Base-by-base conservation (phyloP, 2,329 filamentous ascomycete genomes). In the Cylindrodendrum hubeiense region DNA sequence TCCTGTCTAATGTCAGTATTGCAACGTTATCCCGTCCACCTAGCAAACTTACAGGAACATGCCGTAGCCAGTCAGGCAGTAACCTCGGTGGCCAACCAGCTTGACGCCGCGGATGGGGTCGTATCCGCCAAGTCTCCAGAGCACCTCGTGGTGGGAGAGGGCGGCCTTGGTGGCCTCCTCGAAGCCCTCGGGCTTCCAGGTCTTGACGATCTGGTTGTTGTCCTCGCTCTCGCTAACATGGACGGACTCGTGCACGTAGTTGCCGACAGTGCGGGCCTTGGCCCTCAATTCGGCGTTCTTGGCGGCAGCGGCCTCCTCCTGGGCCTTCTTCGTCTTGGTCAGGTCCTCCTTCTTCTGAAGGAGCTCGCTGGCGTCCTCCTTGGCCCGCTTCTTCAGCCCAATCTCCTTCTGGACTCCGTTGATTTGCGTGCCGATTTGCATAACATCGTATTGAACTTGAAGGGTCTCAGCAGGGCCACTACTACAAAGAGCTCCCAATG, bases 141-240 rank as follows among this genome's bases (percentile, higher is more conserved):
- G 89, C 59, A 99, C 94, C 79, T 98, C 95, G 80, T 99, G 96
- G 80, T 99, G 96, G 55, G 95, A 97, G 67, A 98, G 91, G 67
- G 88, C 84, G 63, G 92, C 86, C 74, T 89, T 89, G 85, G 95
- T 95, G 81, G 94, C 89, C 52, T 93, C 89, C 22, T 83, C 86
- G 63, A 91, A 86, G 57, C 90, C 91, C 71, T 94, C 90, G 0
- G 95, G 95, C 5, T 89, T 88, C 95, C 95, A 99, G 30, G 87
- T 91, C 75, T 90, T 89, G 73, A 93, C 85, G 33, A 94, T 80
- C 44, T 84, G 85, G 80, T 99, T 98, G 85, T 97, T 88, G 79
- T 96, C 94, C 87, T 97, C 94, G 77, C 93, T 93, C 76, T 94
- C 87, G 81, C 90, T 93, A 69, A 96, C 83, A 12, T 93, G 93